A percentile compares a stretch with the other conserved stretches of the same genome.
Evolutionary conservation across 106 monocot genomes (phyloP).

Genomic region (Apostasia shenzhenica): DNA sequence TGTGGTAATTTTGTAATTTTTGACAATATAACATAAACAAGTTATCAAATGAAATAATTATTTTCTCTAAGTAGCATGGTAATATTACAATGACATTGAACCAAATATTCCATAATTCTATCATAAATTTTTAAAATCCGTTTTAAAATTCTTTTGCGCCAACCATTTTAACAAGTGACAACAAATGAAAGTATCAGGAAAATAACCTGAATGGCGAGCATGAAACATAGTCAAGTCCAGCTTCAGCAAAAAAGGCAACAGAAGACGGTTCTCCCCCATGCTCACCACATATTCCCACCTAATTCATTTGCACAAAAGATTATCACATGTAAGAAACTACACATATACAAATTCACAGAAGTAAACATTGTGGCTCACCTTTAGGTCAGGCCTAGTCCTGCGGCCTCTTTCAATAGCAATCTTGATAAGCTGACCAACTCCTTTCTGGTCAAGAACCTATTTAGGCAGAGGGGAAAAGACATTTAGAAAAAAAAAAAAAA

Average conservation of each 20-base stretch:
- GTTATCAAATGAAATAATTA: too few relatives aligned
- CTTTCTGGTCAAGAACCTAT: constrained; percentile 88
- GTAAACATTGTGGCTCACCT: constrained; percentile 28
- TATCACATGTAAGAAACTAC: background rate
- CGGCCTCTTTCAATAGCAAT: constrained; percentile 82
- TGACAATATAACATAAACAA: too few relatives aligned
- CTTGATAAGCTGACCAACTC: constrained; percentile 82
- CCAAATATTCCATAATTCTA: background rate
- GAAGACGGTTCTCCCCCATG: constrained; percentile 95
- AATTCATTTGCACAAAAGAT: constrained; percentile 3
- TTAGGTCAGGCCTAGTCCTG: constrained; percentile 58
- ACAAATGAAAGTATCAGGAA: background rate
- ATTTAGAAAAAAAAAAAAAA: background rate
- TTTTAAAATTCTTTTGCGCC: too few relatives aligned
- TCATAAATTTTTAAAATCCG: too few relatives aligned
- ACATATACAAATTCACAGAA: background rate
- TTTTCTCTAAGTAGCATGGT: too few relatives aligned
- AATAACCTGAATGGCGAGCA: constrained; percentile 89
- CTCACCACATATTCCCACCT: constrained; percentile 95
- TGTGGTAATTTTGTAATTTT: too few relatives aligned
- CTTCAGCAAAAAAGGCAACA: constrained; percentile 84
- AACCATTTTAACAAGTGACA: background rate
- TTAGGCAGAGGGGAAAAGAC: background rate
- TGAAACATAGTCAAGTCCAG: constrained; percentile 91
- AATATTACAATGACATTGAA: background rate